These are phyloP conservation scores for Plectranthus barbatus DNA, from an alignment of 257 asterid genomes.

Conservation along the genomic window DNA sequence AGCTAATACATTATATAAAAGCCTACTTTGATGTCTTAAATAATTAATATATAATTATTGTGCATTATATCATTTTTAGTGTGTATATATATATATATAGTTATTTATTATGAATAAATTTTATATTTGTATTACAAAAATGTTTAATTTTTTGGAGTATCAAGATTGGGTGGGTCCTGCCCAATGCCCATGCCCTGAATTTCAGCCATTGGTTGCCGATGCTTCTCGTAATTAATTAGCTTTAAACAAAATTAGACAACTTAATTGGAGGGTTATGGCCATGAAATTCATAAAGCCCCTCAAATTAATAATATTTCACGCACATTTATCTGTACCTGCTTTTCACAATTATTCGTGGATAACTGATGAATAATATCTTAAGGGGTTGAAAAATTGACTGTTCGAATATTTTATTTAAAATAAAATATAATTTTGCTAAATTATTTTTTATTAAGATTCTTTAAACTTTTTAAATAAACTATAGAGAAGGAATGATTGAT, in stretches of 20 bases:
- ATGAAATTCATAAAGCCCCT: constrained; percentile 18
- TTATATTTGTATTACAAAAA: too few relatives aligned
- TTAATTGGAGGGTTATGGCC: neutral
- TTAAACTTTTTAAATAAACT: too few relatives aligned
- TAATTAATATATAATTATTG: too few relatives aligned
- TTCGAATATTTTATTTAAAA: neutral
- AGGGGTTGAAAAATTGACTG: neutral
- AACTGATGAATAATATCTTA: neutral
- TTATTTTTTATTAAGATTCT: too few relatives aligned
- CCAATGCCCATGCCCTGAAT: constrained; percentile 16
- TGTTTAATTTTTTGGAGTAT: too few relatives aligned
- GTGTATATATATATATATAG: too few relatives aligned
- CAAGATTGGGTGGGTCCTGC: neutral
- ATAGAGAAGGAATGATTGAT: too few relatives aligned
- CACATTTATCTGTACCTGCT: neutral
- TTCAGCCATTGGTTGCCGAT: constrained; percentile 2
- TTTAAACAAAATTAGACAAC: neutral
- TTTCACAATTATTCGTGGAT: neutral
- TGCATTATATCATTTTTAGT: too few relatives aligned
- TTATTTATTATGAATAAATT: too few relatives aligned
- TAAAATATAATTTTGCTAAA: too few relatives aligned
- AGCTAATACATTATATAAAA: too few relatives aligned
- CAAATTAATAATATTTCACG: neutral
- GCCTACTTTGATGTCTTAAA: too few relatives aligned
- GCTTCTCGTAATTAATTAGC: neutral